Evolutionary conservation across 2,329 filamentous ascomycete species (phyloP), one percentile per base, ranked within the genome.

Genomic region (Epichloe typhina): DNA sequence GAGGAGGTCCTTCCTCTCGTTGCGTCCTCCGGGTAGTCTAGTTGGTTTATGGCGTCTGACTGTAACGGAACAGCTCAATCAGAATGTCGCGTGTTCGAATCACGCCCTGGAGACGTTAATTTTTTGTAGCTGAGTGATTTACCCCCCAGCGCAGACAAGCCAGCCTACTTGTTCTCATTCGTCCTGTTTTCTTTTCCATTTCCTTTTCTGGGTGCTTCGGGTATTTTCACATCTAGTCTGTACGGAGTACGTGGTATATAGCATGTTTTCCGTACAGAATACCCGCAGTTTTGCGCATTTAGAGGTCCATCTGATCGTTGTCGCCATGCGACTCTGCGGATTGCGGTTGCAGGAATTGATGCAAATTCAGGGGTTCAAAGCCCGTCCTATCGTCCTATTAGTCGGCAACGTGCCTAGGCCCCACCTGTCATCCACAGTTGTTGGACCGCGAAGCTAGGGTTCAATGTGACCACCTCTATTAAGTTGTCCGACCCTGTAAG

Each of bases 1-100:
- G 33, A 13, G 40, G 23, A 19, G 3, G 8, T 3, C 8, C 8
- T 9, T 9, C 8, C n/a, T 17, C 17, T 17, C 9, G 17, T 5
- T 7, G 19, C 2, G 2, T 1, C 11, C 58, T 60, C 58, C 49
- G 57, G 57, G 58, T 60, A 56, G 58, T 57, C 56, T 58, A 60
- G 58, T 58, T 60, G 58, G 58, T 57, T 59, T 53, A 59, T 59
- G 56, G 57, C 58, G 54, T 58, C 47, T 52, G 58, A 52, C 58
- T 60, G 58, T 60, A 60, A 60, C 50, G 47, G 52, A 39, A 49
- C 55, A 55, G 56, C 48, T 56, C 52, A 44, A 60, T 52, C 58
- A 52, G 49, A 59, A 59, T 52, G 58, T 60, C 58, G 58, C 57
- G 57, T 58, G 58, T 60, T 60, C 58, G 58, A 60, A 49, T 60